phyloP scores from a whole-genome alignment of 305 asterid species.

The Nicotiana rustica region DNA sequence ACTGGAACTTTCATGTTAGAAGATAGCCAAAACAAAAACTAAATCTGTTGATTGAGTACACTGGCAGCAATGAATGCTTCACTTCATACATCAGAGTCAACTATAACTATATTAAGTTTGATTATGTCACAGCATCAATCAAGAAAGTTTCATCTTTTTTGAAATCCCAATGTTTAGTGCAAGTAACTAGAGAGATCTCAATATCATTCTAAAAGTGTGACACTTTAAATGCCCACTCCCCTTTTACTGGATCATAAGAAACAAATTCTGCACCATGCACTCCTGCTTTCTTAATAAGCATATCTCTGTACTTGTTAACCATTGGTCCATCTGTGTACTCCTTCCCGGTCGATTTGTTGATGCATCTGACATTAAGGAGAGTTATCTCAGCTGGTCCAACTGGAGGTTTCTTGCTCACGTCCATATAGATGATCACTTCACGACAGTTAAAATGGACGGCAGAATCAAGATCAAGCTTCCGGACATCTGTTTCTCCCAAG shows the following conservation, averaged over 20 bases:
- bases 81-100: neutral
- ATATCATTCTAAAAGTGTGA: constrained; percentile 50
- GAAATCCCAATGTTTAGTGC: neutral
- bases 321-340: constrained; percentile 66
- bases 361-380: constrained; percentile 75
- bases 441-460: constrained; percentile 68
- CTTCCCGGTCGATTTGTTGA: constrained; percentile 63
- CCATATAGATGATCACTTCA: constrained; percentile 70
- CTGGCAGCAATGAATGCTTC: too few relatives aligned
- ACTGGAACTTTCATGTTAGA: too few relatives aligned
- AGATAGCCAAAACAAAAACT: too few relatives aligned
- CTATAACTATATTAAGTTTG: neutral
- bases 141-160: neutral
- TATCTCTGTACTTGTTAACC: constrained; percentile 64
- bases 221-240: constrained; percentile 86
- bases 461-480: constrained; percentile 77
- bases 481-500: constrained; percentile 78
- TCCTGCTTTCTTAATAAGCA: constrained; percentile 70
- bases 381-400: constrained; percentile 88
- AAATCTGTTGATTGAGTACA: too few relatives aligned
- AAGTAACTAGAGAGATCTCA: neutral
- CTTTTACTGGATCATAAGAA: constrained; percentile 70
- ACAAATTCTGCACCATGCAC: constrained; percentile 82
- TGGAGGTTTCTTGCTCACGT: constrained; percentile 77
- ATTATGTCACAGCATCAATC: neutral